Evolutionary conservation across 2,329 filamentous ascomycete genomes (phyloP), one percentile per base, ranked within the genome.

Genomic region (Graphilbum sp.): DNA sequence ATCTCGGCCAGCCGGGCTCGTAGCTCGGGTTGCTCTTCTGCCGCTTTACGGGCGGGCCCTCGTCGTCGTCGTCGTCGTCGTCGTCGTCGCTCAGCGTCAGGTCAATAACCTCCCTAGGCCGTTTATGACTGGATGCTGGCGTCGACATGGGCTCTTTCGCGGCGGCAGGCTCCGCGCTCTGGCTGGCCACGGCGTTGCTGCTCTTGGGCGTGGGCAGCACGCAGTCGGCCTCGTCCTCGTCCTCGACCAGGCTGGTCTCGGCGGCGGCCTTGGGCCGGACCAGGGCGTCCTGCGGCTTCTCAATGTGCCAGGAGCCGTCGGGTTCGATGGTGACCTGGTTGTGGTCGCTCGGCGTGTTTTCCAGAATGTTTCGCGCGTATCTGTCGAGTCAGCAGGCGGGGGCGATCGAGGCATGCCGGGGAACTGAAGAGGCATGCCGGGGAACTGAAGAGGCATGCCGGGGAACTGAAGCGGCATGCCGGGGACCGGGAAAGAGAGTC

Each of bases 321-420:
- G 88, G 85, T 49, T 96, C 84, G 32, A 98, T 84, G 1, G 79
- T 87, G 20, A 96, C 86, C 48, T 93, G 82, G 40, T 95, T 86
- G 1, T 79, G 64, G 17, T 71, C 75, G 31, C 65, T 66, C 0
- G 76, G 60, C 0, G 88, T 94, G 25, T 71, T 75, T 40, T 72
- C 65, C 20, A 98, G 61, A 39, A 98, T 95, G 45, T 94, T 81
- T 50, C 79, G 75, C 15, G 94, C 86, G 53, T 93, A 94, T 51
- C 79, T 84, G 33, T n/a, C n/a, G n/a, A n/a, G n/a, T n/a, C n/a
- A n/a, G n/a, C n/a, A n/a, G n/a, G n/a, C n/a, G n/a, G n/a, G n/a
- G n/a, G n/a, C n/a, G n/a, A n/a, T n/a, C n/a, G n/a, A n/a, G n/a
- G n/a, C n/a, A n/a, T n/a, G n/a, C n/a, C n/a, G n/a, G n/a, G n/a